A percentile compares a stretch with the other conserved stretches of the same genome.
Evolutionary conservation across 495 filamentous ascomycete species (phyloP).

Genomic region (Rusavskia elegans): DNA sequence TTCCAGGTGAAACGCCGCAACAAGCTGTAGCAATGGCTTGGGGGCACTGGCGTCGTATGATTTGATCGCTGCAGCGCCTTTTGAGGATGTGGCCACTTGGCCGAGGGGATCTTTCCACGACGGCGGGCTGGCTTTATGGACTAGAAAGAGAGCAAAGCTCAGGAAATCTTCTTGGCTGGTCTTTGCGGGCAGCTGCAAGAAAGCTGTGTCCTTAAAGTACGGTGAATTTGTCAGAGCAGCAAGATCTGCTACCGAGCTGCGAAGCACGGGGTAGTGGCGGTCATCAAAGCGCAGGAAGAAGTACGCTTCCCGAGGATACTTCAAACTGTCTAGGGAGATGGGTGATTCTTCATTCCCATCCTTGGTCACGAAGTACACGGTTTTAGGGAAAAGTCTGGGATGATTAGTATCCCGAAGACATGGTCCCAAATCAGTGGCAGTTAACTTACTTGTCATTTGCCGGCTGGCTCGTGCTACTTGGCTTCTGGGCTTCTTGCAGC

Average conservation of each 20-base stretch:
- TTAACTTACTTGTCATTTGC: background rate
- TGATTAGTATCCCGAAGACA: background rate
- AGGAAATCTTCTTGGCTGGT: background rate
- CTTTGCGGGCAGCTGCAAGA: background rate
- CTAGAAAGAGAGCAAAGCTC: background rate
- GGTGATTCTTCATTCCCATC: background rate
- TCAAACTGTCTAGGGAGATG: background rate
- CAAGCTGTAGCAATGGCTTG: background rate
- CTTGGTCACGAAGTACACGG: background rate
- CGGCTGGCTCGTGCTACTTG: background rate
- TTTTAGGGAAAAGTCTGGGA: background rate
- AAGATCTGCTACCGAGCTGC: background rate
- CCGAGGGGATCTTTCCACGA: background rate
- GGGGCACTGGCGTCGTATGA: background rate
- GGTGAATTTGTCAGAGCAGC: background rate
- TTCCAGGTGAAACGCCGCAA: background rate
- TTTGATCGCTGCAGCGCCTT: background rate
- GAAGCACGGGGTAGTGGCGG: background rate
- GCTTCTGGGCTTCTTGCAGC: background rate
- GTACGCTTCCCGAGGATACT: background rate
- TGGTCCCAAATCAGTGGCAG: background rate
- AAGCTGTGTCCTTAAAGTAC: background rate
- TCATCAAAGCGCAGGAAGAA: background rate
- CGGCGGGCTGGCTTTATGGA: background rate
- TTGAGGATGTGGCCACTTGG: background rate